phyloP scores from a whole-genome alignment of 768 basidiomycete species.

The Xerocomellus dryophilus region DNA sequence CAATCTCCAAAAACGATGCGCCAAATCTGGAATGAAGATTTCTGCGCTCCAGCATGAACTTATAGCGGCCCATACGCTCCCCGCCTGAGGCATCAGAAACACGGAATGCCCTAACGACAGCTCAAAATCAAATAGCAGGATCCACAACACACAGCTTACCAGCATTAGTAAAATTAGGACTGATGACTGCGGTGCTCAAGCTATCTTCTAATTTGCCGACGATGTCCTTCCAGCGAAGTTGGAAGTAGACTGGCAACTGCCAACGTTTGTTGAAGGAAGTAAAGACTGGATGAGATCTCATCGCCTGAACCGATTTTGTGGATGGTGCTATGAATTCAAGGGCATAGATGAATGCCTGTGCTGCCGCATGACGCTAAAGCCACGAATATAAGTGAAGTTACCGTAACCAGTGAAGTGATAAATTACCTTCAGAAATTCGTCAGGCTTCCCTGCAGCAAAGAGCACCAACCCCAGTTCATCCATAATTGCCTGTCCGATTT shows the following conservation, averaged over 20 bases:
- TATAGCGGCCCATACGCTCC: conserved; percentile 69
- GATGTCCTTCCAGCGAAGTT: conserved; percentile 95
- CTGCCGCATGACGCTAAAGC: conserved; percentile 76
- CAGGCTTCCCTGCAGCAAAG: conserved; percentile 90
- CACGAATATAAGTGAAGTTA: conserved; percentile 1
- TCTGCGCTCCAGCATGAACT: conserved; percentile 83
- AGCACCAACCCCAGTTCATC: conserved; percentile 78
- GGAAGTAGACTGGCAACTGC: conserved; percentile 97
- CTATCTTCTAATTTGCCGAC: conserved; percentile 71
- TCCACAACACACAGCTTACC: conserved; percentile 34
- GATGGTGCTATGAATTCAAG: conserved; percentile 85
- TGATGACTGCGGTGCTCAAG: conserved; percentile 45
- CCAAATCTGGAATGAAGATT: conserved; percentile 79
- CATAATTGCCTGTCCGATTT: conserved; percentile 75
- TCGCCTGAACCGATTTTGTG: conserved; percentile 57
- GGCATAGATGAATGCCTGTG: conserved; percentile 76
- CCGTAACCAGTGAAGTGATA: neutral
- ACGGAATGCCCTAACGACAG: conserved; percentile 25
- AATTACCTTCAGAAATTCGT: conserved; percentile 82
- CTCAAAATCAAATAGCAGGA: neutral
- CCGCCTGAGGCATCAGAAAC: conserved; percentile 62
- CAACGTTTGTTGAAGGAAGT: conserved; percentile 76
- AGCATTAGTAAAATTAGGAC: conserved; percentile 34
- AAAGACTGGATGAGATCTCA: conserved; percentile 74
- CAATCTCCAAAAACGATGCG: conserved; percentile 85